These are phyloP conservation scores for Hericium erinaceus DNA, from an alignment of 768 basidiomycete genomes.

Conservation along the genomic window DNA sequence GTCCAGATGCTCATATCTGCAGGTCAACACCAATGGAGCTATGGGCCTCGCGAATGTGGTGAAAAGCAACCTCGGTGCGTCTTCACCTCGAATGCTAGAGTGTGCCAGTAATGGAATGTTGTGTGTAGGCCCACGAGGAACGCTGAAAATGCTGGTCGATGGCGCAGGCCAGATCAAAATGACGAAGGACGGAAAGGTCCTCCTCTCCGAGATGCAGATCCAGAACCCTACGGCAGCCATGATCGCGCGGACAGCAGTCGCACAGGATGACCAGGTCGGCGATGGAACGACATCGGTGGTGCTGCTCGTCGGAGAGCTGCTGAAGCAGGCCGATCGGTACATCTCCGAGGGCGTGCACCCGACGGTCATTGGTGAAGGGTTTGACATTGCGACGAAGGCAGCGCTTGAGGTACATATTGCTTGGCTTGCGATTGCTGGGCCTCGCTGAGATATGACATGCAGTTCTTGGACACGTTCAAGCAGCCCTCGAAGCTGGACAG, in stretches of 20 bases:
- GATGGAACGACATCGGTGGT: conserved; percentile 98
- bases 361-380: conserved; percentile 89
- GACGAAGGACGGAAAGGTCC: conserved; percentile 99
- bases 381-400: conserved; percentile 97
- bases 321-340: conserved; percentile 97
- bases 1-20: conserved; percentile 14
- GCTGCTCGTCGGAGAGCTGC: conserved; percentile 86
- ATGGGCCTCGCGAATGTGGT: conserved; percentile 97
- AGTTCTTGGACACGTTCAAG: conserved; percentile 95
- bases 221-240: conserved; percentile 98
- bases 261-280: conserved; percentile 98
- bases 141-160: conserved; percentile 98
- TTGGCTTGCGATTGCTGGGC: conserved; percentile 12
- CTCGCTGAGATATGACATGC: conserved; percentile 12
- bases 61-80: conserved; percentile 87
- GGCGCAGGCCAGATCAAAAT: conserved; percentile 98
- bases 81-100: conserved; percentile 6
- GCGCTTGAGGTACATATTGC: conserved; percentile 66
- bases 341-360: conserved; percentile 98
- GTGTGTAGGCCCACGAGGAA: conserved; percentile 85
- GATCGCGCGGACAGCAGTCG: conserved; percentile 97
- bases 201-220: conserved; percentile 99
- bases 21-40: conserved; percentile 91
- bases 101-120: conserved; percentile 4
- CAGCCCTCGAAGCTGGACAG: conserved; percentile 71